A percentile compares a stretch with the other conserved stretches of the same genome.
Evolutionary conservation across 805 yeast species (phyloP).

Genomic region (Yamadazyma akitaensis): DNA sequence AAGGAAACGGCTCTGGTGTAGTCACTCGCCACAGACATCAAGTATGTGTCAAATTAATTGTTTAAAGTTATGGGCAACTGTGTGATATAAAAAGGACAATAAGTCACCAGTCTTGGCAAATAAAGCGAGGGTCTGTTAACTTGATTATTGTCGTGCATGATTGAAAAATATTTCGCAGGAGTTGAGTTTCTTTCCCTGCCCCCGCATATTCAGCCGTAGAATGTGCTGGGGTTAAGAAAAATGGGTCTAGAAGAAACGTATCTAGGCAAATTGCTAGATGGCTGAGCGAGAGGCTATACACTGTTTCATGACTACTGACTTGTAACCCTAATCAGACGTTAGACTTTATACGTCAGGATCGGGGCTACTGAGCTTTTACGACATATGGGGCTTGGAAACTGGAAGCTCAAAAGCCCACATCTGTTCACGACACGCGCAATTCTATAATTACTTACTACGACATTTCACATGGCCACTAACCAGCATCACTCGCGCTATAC

Average conservation of each 20-base stretch:
- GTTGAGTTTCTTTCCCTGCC: too few relatives aligned
- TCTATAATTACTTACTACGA: background rate
- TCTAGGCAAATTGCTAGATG: too few relatives aligned
- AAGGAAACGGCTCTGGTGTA: conserved; percentile 43
- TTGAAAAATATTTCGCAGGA: background rate
- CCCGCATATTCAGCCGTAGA: background rate
- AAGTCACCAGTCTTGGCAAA: conserved; percentile 1
- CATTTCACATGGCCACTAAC: background rate
- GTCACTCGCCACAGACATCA: conserved; percentile 9
- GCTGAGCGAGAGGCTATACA: too few relatives aligned
- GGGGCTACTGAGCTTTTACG: too few relatives aligned
- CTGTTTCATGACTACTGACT: too few relatives aligned
- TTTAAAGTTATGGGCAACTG: background rate
- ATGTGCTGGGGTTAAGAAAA: background rate
- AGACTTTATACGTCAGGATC: too few relatives aligned
- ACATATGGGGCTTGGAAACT: too few relatives aligned
- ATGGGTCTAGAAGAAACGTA: too few relatives aligned
- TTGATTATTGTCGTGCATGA: background rate
- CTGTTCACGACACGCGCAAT: too few relatives aligned
- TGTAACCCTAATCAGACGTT: too few relatives aligned
- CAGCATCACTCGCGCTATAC: background rate
- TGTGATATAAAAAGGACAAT: background rate
- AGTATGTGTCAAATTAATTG: background rate
- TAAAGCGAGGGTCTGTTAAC: background rate
- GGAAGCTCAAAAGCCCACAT: too few relatives aligned